These are phyloP conservation scores for Alternaria rosae DNA, from an alignment of 2,329 filamentous ascomycete genomes.

Conservation along the genomic window DNA sequence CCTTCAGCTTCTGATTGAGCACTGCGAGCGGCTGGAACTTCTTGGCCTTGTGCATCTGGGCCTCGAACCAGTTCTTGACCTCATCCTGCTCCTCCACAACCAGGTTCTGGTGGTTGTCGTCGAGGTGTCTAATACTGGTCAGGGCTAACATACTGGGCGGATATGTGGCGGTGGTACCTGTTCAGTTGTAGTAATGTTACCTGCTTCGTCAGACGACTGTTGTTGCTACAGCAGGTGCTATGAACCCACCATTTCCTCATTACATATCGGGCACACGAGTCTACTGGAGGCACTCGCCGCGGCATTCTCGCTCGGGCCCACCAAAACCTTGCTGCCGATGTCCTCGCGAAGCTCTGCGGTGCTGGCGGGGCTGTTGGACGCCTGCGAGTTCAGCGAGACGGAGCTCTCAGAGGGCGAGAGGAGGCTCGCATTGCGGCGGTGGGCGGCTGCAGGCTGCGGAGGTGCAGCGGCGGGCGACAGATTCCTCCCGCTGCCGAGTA, in stretches of 20 bases:
- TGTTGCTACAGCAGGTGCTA: conserved; percentile 21
- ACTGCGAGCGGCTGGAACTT: conserved; percentile 90
- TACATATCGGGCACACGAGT: conserved; percentile 96
- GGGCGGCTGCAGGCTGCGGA: conserved; percentile 30
- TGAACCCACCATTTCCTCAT: conserved; percentile 85
- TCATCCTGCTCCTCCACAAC: conserved; percentile 90
- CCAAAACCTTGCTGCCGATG: conserved; percentile 79
- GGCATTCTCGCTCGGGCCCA: conserved; percentile 66
- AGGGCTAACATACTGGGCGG: conserved; percentile 20
- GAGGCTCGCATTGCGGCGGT: conserved; percentile 56
- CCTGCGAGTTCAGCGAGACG: conserved; percentile 77
- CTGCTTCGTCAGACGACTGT: conserved; percentile 57
- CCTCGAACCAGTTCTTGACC: conserved; percentile 96
- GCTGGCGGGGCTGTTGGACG: conserved; percentile 74
- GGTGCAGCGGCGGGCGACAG: conserved; percentile 70
- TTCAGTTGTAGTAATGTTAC: conserved; percentile 93
- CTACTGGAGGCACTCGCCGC: conserved; percentile 67
- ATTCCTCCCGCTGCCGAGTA: conserved; percentile 85
- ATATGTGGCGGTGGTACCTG: conserved; percentile 30
- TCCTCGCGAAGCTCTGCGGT: conserved; percentile 74
- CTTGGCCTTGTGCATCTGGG: conserved; percentile 91
- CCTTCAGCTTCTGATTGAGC: conserved; percentile 91
- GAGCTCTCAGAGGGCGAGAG: conserved; percentile 75
- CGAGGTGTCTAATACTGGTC: conserved; percentile 68
- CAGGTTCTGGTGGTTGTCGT: conserved; percentile 89